Base-by-base conservation (phyloP, 371 early-diverging fungal species). In the Lichtheimia corymbifera region DNA sequence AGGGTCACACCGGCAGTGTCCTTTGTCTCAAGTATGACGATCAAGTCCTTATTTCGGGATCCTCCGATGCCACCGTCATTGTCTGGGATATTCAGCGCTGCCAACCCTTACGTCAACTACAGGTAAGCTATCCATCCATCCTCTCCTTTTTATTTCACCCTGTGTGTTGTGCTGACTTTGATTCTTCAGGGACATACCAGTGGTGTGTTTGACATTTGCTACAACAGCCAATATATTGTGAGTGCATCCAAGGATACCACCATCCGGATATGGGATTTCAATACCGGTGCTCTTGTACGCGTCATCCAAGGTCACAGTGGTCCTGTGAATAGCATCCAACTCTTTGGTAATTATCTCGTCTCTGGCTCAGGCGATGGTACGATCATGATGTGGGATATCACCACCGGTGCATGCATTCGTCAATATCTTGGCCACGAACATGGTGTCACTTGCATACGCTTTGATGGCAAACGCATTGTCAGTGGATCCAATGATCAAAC, bases 401-500 rank as follows among this genome's bases (percentile, higher is more conserved):
- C 74, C 40, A 88, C 92, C 0, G 91, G 91, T 13, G 65, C 65
- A 30, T 84, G 83, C 57, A 45, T 91, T 11, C 83, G 88, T 12
- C 84, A 86, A 56, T 90, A 88, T 62, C 65, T 68, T 9, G 93
- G 93, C 13, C 93, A 92, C 64, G 74, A 81, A 11, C 83, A 93
- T 18, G 97, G 97, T 0, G 74, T 99, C 4, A 94, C 98, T 0
- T 97, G 95, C 67, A 91, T 96, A 50, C 95, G 94, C 59, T 97
- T 88, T 72, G 93, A 94, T 65, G 95, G 95, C 40, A 80, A 83
- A 53, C 79, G 82, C 4, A 90, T 97, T 35, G 93, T 95, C 0
- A 93, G 94, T 2, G 98, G 97, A 3, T 92, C 93, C 17, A 90
- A 95, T 75, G 99, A 99, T 76, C 85, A 89, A 63, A 88, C 92